Evolutionary conservation across 371 early-diverging fungal genomes (phyloP), one percentile per base, ranked within the genome.

Genomic region (Fennellomyces sp.): DNA sequence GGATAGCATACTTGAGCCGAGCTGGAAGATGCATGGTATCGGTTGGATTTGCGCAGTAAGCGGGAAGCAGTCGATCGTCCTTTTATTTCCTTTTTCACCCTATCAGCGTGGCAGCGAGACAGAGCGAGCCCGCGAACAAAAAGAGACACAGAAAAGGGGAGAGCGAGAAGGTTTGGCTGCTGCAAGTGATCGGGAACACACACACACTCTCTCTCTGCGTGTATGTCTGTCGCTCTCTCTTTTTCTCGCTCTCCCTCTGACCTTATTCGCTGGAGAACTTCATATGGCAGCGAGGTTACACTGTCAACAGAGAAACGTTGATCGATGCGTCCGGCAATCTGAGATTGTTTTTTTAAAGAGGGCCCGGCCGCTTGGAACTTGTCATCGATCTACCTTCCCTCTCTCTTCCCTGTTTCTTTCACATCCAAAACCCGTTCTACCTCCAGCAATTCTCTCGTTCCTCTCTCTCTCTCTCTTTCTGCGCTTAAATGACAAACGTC

Each of bases 281-380:
- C 21, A 45, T 45, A 45, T 45, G 45, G 45, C 31, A 47, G 17
- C 2, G 17, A 56, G 28, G 58, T 58, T 58, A 49, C 50, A 58
- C 58, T 58, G 55, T 55, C 55, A 58, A 50, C n/a, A 30, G 41
- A 45, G 42, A 61, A 45, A 42, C 31, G 57, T 56, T 56, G 36
- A 49, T 48, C 56, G 57, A 38, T 33, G 51, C 62, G 21, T 60
- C 33, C 29, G 3, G 50, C 13, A 36, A 31, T 52, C 17, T 42
- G 54, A 60, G 28, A 38, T 39, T 48, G n/a, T 51, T 15, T 17
- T 51, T 26, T 15, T 53, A 13, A 28, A 45, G 30, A 35, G 48
- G 38, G 25, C 28, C 62, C 50, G 48, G 39, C 56, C 54, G 35
- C 31, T 49, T 58, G 33, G 42, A 23, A 27, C 38, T 57, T 63